Evolutionary conservation across 2,329 filamentous ascomycete genomes (phyloP).

Genomic region (Pezicula neosporulosa): DNA sequence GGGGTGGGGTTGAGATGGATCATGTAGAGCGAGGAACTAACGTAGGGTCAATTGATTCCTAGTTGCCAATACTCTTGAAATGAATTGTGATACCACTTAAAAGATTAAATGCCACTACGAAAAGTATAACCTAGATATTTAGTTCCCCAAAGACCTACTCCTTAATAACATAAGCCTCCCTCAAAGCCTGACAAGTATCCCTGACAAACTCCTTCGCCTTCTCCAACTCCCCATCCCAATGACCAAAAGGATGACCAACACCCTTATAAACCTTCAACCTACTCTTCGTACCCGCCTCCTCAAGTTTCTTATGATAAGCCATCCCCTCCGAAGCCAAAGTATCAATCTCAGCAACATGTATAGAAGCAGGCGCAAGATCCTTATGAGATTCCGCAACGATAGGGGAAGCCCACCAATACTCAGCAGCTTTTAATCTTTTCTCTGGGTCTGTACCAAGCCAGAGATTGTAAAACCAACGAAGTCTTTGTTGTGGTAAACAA

Average conservation of each 20-base stretch:
- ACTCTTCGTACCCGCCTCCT: conserved; percentile 28
- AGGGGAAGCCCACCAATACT: conserved; percentile 30
- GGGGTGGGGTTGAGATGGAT: no score
- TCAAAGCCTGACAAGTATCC: conserved; percentile 23
- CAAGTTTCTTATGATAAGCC: conserved; percentile 30
- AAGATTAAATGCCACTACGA: no score
- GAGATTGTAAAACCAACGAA: conserved; percentile 34
- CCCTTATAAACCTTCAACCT: conserved; percentile 32
- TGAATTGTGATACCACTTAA: no score
- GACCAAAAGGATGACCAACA: conserved; percentile 32
- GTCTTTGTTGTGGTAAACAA: conserved; percentile 29
- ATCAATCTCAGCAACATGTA: conserved; percentile 32
- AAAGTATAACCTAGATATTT: background rate
- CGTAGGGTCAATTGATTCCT: no score
- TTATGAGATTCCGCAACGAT: conserved; percentile 30
- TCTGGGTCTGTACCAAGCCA: conserved; percentile 30
- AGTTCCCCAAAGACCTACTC: no score
- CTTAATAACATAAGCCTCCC: conserved; percentile 4
- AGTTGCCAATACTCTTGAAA: no score
- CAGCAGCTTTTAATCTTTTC: conserved; percentile 20
- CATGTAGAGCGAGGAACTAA: no score
- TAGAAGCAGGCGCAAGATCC: conserved; percentile 29
- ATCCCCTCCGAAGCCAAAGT: conserved; percentile 30
- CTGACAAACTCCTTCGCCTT: conserved; percentile 28
- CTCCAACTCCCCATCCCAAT: conserved; percentile 31